A percentile compares a stretch with the other conserved stretches of the same genome.
Conservation (phyloP, 129 eudicot species). For the Chrysanthemum seticuspe region DNA sequence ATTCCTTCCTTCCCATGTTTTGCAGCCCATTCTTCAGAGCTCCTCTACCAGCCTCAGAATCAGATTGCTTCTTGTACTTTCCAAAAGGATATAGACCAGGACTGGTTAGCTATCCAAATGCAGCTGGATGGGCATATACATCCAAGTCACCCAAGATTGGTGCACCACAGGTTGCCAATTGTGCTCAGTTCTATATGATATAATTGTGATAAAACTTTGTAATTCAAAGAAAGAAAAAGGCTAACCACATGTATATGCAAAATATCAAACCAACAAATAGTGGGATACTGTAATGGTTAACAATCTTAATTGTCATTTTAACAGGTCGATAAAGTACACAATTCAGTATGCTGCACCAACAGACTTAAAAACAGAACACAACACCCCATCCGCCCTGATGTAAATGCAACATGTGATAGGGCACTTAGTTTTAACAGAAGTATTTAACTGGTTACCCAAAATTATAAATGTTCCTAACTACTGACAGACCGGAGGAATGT, state of each 20-base stretch:
- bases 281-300: too few species aligned
- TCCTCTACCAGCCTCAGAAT: conserved; percentile 58
- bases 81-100: conserved; percentile 75
- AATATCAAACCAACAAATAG: too few species aligned
- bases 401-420: not conserved
- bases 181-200: conserved; percentile 71
- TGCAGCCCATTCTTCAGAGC: conserved; percentile 77
- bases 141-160: conserved; percentile 86
- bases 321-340: too few species aligned
- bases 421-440: not conserved
- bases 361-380: not conserved
- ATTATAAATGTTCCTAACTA: not conserved
- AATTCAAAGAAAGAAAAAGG: not conserved
- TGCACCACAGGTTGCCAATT: conserved; percentile 85
- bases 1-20: conserved; percentile 91
- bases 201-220: not conserved
- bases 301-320: too few species aligned
- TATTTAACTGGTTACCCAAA: not conserved
- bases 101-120: conserved; percentile 47
- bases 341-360: not conserved
- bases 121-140: conserved; percentile 73
- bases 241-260: not conserved
- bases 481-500: not conserved
- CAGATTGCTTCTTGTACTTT: conserved; percentile 38
- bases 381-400: not conserved